A percentile compares a stretch with the other conserved stretches of the same genome.
These are phyloP conservation scores for Eimeria necatrix DNA, from an alignment of 169 alveolate genomes.

Conservation along the genomic window DNA sequence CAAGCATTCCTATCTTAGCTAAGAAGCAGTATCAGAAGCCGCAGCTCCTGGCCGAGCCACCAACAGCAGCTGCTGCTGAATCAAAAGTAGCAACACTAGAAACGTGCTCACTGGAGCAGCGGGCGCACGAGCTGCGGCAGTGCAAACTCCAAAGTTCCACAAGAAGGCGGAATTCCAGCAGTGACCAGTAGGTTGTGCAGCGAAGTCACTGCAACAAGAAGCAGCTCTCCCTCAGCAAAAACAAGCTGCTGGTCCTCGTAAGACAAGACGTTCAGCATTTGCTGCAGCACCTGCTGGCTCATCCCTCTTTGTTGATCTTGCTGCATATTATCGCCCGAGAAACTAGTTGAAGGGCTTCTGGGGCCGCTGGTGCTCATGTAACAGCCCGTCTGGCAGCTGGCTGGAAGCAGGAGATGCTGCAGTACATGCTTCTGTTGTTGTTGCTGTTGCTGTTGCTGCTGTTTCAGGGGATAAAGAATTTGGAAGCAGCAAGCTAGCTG, in stretches of 20 bases:
- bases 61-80: neutral
- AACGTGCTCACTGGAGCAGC: slow-evolving; percentile 28
- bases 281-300: slow-evolving; percentile 34
- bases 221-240: slow-evolving; percentile 62
- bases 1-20: neutral
- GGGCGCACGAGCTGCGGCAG: slow-evolving; percentile 58
- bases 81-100: neutral
- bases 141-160: slow-evolving; percentile 28
- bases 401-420: slow-evolving; percentile 36
- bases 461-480: slow-evolving; percentile 55
- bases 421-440: slow-evolving; percentile 24
- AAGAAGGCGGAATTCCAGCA: slow-evolving; percentile 30
- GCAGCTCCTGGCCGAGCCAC: too few relatives aligned
- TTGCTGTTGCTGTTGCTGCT: slow-evolving; percentile 55
- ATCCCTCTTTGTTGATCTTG: neutral
- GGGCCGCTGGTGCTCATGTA: neutral
- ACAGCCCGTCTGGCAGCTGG: neutral
- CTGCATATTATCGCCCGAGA: neutral
- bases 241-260: slow-evolving; percentile 62
- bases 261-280: neutral
- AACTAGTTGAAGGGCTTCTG: neutral
- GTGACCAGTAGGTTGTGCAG: slow-evolving; percentile 23
- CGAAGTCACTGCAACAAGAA: slow-evolving; percentile 48
- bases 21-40: neutral
- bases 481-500: slow-evolving; percentile 65